Evolutionary conservation across 257 asterid genomes (phyloP).

Genomic region (Cordia subcordata): DNA sequence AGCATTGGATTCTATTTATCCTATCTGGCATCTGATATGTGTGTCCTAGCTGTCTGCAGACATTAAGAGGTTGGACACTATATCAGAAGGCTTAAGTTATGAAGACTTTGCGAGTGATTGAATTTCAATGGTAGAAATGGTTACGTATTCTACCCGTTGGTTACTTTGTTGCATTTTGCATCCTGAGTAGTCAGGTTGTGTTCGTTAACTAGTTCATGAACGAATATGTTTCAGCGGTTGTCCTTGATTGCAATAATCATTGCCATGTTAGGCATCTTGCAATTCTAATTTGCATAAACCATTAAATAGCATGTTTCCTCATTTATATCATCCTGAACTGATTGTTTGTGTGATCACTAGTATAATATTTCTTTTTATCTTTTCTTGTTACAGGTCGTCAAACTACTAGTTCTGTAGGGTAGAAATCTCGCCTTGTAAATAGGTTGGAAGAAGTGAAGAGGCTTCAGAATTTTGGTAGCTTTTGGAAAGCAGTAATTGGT

Average conservation of each 20-base stretch:
- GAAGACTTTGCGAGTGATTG: conserved; percentile 54
- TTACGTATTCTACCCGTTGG: conserved; percentile 6
- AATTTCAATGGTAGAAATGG: conserved; percentile 19
- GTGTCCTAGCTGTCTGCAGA: conserved; percentile 34
- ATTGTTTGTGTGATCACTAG: neutral
- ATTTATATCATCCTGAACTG: too few relatives aligned
- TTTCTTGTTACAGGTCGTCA: conserved; percentile 4
- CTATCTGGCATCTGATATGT: conserved; percentile 4
- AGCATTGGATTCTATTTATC: conserved; percentile 1
- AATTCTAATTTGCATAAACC: neutral
- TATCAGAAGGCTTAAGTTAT: conserved; percentile 50
- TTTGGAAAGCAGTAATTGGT: conserved; percentile 4
- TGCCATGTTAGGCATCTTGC: neutral
- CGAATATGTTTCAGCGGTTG: neutral
- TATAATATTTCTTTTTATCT: neutral
- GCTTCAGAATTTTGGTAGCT: conserved; percentile 3
- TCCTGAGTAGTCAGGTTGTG: neutral
- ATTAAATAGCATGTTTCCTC: neutral
- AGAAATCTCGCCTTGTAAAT: conserved; percentile 8
- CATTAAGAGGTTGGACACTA: conserved; percentile 41
- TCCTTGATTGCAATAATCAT: neutral
- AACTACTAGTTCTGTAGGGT: conserved; percentile 4
- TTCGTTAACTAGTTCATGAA: neutral
- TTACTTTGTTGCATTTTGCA: neutral
- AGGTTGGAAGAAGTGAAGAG: conserved; percentile 6